Conservation (phyloP, 441 rosid genomes). For the Erodium texanum region DNA sequence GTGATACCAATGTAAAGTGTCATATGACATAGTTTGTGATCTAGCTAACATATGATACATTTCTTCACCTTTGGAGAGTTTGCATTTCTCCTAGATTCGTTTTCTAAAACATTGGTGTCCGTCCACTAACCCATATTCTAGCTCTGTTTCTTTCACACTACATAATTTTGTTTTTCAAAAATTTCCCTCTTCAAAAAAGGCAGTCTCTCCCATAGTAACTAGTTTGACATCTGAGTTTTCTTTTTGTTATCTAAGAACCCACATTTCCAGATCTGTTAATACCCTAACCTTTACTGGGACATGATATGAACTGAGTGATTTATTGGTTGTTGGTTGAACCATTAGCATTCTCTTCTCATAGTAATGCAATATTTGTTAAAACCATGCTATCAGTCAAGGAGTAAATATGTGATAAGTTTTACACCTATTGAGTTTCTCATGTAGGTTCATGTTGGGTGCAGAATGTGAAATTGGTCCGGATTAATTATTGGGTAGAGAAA, state of each 20-base stretch:
- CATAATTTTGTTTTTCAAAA: not conserved
- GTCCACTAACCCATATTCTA: not conserved
- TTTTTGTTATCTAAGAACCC: not conserved
- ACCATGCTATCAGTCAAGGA: not conserved
- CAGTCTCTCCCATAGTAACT: not conserved
- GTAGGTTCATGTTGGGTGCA: constrained; percentile 63
- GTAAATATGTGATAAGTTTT: constrained; percentile 33
- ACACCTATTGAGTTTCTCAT: constrained; percentile 37
- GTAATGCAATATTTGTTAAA: not conserved
- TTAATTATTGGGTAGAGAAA: constrained; percentile 88
- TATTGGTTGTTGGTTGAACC: not conserved
- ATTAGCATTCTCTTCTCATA: not conserved
- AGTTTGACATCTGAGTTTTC: not conserved
- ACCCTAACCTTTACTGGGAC: not conserved
- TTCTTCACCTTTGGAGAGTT: not conserved
- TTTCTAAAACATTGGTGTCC: not conserved
- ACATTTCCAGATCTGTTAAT: not conserved
- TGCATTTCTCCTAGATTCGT: not conserved
- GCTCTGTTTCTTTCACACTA: not conserved
- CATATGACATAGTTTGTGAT: not conserved
- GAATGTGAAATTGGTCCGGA: constrained; percentile 84
- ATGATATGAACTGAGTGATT: not conserved
- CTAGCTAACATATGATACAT: not conserved
- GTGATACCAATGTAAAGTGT: not conserved
- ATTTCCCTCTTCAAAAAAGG: not conserved